phyloP scores from a whole-genome alignment of 108 stramenopile species.

The Nitzschia inconspicua region DNA sequence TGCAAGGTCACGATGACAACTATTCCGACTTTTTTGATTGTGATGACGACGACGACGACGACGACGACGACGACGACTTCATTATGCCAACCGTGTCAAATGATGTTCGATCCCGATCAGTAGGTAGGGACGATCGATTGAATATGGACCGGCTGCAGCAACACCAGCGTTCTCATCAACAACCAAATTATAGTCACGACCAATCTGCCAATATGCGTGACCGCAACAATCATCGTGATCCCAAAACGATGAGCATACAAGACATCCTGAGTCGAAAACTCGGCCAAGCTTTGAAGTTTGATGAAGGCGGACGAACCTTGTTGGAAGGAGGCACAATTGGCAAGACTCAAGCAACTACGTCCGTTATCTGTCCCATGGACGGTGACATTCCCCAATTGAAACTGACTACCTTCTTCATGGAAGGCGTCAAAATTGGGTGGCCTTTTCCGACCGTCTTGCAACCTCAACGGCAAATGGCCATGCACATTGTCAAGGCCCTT shows the following conservation, averaged over 20 bases:
- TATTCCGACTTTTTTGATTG: no score
- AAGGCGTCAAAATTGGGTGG: conserved; percentile 71
- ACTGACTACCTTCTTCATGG: conserved; percentile 52
- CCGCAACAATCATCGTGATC: neutral
- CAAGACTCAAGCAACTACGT: neutral
- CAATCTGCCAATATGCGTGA: neutral
- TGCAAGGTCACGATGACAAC: no score
- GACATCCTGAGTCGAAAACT: neutral
- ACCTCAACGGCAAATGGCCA: conserved; percentile 77
- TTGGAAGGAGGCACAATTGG: neutral
- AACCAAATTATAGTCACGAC: neutral
- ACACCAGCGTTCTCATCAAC: no score
- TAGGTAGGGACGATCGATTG: neutral
- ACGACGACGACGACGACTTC: no score
- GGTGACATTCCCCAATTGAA: conserved; percentile 58
- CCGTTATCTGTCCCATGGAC: conserved; percentile 28
- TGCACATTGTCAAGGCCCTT: conserved; percentile 67
- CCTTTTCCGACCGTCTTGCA: conserved; percentile 59
- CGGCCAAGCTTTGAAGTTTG: neutral
- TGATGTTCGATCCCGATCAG: neutral
- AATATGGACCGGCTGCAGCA: no score
- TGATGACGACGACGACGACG: no score
- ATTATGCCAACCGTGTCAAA: neutral
- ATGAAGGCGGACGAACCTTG: neutral
- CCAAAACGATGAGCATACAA: no score